Evolutionary conservation across 208 protist genomes (phyloP).

Genomic region (Acanthamoeba sp.): DNA sequence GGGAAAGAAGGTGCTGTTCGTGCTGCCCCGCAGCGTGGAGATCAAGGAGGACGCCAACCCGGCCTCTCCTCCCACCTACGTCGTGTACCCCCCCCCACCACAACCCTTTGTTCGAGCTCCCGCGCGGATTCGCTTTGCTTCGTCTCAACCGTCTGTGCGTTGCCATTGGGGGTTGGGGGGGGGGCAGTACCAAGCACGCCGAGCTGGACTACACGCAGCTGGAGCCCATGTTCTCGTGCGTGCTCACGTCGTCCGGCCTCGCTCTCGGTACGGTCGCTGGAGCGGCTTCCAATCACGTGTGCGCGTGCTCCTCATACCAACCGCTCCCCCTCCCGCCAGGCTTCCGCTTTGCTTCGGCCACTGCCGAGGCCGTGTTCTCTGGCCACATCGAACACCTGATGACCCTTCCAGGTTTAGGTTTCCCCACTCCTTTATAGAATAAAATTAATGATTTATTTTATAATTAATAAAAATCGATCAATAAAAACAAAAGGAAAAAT

Average conservation of each 20-base stretch:
- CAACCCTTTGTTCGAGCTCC: not conserved
- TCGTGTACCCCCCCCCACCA: not conserved
- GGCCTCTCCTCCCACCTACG: not conserved
- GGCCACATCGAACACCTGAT: slow-evolving; percentile 77
- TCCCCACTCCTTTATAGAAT: not conserved
- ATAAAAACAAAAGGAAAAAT: too few species aligned
- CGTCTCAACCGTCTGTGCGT: too few species aligned
- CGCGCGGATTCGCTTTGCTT: not conserved
- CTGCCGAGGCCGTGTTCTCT: slow-evolving; percentile 71
- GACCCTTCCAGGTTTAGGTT: not conserved
- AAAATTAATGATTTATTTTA: not conserved
- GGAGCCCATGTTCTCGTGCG: slow-evolving; percentile 80
- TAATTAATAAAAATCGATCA: too few species aligned
- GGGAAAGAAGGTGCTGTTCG: not conserved
- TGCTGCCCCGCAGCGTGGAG: not conserved
- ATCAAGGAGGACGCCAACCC: not conserved
- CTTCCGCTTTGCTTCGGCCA: slow-evolving; percentile 70
- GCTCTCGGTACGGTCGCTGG: slow-evolving; percentile 32
- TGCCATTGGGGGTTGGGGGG: not conserved
- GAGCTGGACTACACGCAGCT: slow-evolving; percentile 80
- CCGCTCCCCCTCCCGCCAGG: not conserved
- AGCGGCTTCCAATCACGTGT: not conserved
- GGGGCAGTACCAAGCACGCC: slow-evolving; percentile 69
- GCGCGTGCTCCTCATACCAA: not conserved
- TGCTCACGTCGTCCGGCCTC: slow-evolving; percentile 69